Evolutionary conservation across 306 rosid species (phyloP).

Genomic region (Herpetospermum pedunculosum): DNA sequence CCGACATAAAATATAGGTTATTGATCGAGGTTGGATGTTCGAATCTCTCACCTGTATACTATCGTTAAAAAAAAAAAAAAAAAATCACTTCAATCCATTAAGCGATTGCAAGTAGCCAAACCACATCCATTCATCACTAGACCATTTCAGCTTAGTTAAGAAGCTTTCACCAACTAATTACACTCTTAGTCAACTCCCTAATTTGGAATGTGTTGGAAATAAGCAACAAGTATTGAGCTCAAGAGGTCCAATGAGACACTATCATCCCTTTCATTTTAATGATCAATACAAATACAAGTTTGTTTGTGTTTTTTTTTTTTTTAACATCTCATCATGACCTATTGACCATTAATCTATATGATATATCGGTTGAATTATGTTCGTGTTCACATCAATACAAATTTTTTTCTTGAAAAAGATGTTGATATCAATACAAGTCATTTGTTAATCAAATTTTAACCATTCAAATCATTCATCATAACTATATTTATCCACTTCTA

Average conservation of each 20-base stretch:
- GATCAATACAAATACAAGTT: too few species aligned
- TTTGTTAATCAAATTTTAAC: background rate
- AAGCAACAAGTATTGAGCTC: background rate
- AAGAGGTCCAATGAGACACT: background rate
- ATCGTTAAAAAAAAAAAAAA: too few species aligned
- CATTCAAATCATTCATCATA: background rate
- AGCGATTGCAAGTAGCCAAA: background rate
- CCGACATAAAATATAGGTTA: too few species aligned
- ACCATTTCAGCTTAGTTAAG: slow-evolving; percentile 5
- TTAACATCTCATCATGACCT: too few species aligned
- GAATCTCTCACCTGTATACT: too few species aligned
- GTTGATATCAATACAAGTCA: too few species aligned
- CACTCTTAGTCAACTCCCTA: background rate
- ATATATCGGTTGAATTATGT: too few species aligned
- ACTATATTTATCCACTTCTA: background rate
- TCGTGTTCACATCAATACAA: too few species aligned
- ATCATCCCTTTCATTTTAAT: background rate
- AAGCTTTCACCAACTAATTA: slow-evolving; percentile 2
- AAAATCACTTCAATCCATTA: background rate
- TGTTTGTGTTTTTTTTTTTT: too few species aligned
- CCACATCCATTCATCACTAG: background rate
- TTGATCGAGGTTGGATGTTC: too few species aligned
- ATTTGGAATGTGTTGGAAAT: background rate
- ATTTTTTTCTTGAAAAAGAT: too few species aligned
- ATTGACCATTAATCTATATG: too few species aligned